Conservation (phyloP, 2,329 filamentous ascomycete genomes). For the Phialocephala sp. region DNA sequence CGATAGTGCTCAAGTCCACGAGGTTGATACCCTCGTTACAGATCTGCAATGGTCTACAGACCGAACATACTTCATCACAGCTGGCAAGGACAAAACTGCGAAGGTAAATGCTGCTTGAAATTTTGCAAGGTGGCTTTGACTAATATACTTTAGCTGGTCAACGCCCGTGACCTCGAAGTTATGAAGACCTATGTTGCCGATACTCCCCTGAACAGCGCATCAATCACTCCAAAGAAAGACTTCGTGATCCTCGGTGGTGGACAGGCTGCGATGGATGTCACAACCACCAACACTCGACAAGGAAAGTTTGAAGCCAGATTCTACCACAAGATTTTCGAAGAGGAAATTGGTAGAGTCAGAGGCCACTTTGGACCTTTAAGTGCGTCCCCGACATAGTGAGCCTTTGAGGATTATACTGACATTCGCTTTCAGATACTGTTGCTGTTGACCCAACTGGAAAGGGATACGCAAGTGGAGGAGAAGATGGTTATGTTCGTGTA, state of each 20-base stretch:
- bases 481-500: slow-evolving; percentile 97
- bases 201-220: slow-evolving; percentile 94
- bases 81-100: slow-evolving; percentile 96
- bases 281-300: slow-evolving; percentile 85
- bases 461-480: slow-evolving; percentile 92
- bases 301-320: slow-evolving; percentile 99
- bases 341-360: slow-evolving; percentile 95
- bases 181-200: slow-evolving; percentile 93
- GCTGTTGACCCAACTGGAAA: slow-evolving; percentile 90
- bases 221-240: slow-evolving; percentile 94
- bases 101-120: slow-evolving; percentile 62
- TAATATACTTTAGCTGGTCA: slow-evolving; percentile 66
- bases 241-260: slow-evolving; percentile 98
- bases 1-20: slow-evolving; percentile 83
- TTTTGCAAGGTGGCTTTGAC: slow-evolving; percentile 25
- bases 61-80: slow-evolving; percentile 97
- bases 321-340: slow-evolving; percentile 99
- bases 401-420: slow-evolving; percentile 15
- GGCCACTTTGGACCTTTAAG: slow-evolving; percentile 87
- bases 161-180: slow-evolving; percentile 83
- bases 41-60: slow-evolving; percentile 95
- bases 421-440: slow-evolving; percentile 68
- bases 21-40: slow-evolving; percentile 76
- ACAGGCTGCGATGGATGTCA: slow-evolving; percentile 98
- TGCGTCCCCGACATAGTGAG: slow-evolving; percentile 52